A percentile compares a stretch with the other conserved stretches of the same genome.
Evolutionary conservation across 2,329 filamentous ascomycete genomes (phyloP).

Genomic region (Penicillium sp.): DNA sequence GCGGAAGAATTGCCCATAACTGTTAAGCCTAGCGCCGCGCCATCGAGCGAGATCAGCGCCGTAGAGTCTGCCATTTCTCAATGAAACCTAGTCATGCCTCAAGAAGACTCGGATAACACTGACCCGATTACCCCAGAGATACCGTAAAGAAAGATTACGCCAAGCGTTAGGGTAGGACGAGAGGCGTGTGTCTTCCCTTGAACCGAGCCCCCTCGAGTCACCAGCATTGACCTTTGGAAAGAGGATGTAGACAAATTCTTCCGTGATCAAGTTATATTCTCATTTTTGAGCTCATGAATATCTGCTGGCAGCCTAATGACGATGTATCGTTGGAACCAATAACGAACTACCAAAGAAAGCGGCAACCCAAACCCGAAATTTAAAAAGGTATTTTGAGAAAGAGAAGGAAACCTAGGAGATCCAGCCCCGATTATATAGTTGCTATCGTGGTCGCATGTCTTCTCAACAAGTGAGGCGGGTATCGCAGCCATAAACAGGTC

Average conservation of each 20-base stretch:
- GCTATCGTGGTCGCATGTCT: constrained; percentile 6
- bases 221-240: neutral
- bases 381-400: constrained; percentile 1
- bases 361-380: neutral
- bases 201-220: neutral
- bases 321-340: constrained; percentile 1
- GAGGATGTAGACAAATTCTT: too few species aligned
- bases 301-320: constrained; percentile 9
- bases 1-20: neutral
- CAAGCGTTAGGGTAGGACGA: neutral
- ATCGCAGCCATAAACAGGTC: constrained; percentile 41
- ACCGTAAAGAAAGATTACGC: neutral
- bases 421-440: constrained; percentile 13
- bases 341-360: neutral
- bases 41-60: neutral
- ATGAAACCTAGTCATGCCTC: neutral
- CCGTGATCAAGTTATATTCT: neutral
- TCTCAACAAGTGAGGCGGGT: constrained; percentile 21
- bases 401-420: constrained; percentile 8
- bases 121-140: neutral
- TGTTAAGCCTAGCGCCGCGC: neutral
- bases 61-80: neutral
- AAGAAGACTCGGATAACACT: neutral
- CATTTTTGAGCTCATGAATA: constrained; percentile 9
- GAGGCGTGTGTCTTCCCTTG: neutral